These are phyloP conservation scores for Saturnispora gosingensis DNA, from an alignment of 805 yeast species.

Conservation along the genomic window DNA sequence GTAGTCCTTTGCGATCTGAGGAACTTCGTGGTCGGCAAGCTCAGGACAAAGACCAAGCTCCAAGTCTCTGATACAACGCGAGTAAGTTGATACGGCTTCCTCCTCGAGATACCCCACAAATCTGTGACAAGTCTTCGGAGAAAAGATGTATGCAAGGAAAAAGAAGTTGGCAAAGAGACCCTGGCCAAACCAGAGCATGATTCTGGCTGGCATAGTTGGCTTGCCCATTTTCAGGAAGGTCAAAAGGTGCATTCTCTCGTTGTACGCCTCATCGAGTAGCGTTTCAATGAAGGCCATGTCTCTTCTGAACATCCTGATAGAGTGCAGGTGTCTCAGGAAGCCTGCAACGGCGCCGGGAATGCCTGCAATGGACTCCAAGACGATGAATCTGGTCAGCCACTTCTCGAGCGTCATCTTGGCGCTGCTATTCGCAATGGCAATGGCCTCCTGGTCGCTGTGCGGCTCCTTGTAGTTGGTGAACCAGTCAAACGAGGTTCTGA, in stretches of 20 bases:
- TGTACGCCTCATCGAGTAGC: conserved; percentile 64
- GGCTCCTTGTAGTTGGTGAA: conserved; percentile 61
- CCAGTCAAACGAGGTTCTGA: conserved; percentile 47
- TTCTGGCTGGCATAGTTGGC: conserved; percentile 50
- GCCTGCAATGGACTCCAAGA: conserved; percentile 66
- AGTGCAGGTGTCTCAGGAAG: conserved; percentile 58
- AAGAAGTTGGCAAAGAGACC: conserved; percentile 62
- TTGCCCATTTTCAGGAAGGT: conserved; percentile 57
- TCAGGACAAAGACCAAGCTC: conserved; percentile 41
- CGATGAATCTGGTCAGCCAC: conserved; percentile 56
- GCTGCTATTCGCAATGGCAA: conserved; percentile 20
- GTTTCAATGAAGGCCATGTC: conserved; percentile 74
- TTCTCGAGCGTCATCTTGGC: conserved; percentile 50
- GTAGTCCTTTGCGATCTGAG: conserved; percentile 53
- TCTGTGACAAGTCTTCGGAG: conserved; percentile 61
- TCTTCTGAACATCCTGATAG: conserved; percentile 49
- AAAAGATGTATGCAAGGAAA: conserved; percentile 47
- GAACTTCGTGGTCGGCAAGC: conserved; percentile 37
- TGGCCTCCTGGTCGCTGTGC: conserved; percentile 25
- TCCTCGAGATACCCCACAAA: conserved; percentile 74
- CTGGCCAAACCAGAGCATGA: conserved; percentile 52
- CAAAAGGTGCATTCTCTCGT: conserved; percentile 67
- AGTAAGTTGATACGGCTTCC: conserved; percentile 64
- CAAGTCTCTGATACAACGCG: conserved; percentile 48
- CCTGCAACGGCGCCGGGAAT: conserved; percentile 78